Evolutionary conservation across 148 eudicot genomes (phyloP).

Genomic region (Diospyros lotus): DNA sequence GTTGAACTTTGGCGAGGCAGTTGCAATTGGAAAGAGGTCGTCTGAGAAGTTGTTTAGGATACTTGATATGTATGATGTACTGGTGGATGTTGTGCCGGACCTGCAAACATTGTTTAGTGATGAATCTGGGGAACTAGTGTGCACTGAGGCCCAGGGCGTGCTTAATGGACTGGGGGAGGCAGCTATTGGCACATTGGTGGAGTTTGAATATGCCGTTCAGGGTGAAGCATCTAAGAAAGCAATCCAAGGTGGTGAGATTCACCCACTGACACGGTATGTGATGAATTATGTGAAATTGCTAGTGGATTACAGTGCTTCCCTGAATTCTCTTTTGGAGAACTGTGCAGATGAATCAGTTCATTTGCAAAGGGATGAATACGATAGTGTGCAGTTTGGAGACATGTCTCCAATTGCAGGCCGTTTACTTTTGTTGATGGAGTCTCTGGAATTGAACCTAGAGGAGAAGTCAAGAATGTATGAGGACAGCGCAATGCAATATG

Average conservation of each 20-base stretch:
- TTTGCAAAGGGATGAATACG: slow-evolving; percentile 18
- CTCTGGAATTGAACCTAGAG: slow-evolving; percentile 65
- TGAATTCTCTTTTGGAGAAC: slow-evolving; percentile 48
- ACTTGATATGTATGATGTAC: slow-evolving; percentile 84
- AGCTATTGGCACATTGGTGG: slow-evolving; percentile 64
- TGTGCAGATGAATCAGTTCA: slow-evolving; percentile 18
- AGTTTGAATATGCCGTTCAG: slow-evolving; percentile 81
- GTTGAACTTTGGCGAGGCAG: slow-evolving; percentile 84
- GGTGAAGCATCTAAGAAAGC: slow-evolving; percentile 61
- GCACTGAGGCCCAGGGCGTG: slow-evolving; percentile 62
- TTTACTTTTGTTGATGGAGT: slow-evolving; percentile 45
- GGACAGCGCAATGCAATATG: slow-evolving; percentile 60
- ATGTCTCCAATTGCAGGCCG: slow-evolving; percentile 51
- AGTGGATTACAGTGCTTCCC: slow-evolving; percentile 69
- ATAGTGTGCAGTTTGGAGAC: slow-evolving; percentile 21
- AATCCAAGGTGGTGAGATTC: slow-evolving; percentile 68
- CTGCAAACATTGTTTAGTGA: slow-evolving; percentile 55
- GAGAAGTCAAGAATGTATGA: slow-evolving; percentile 77
- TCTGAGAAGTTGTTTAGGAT: slow-evolving; percentile 80
- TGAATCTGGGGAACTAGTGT: slow-evolving; percentile 57
- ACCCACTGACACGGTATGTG: slow-evolving; percentile 78
- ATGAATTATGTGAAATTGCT: slow-evolving; percentile 88
- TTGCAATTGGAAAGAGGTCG: slow-evolving; percentile 67
- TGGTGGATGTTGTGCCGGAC: slow-evolving; percentile 50
- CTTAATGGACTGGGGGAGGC: slow-evolving; percentile 71